Percentiles rank a stretch among this genome's conserved stretches.
phyloP scores from a whole-genome alignment of 208 protist genomes.

The Leishmania aethiopica region DNA sequence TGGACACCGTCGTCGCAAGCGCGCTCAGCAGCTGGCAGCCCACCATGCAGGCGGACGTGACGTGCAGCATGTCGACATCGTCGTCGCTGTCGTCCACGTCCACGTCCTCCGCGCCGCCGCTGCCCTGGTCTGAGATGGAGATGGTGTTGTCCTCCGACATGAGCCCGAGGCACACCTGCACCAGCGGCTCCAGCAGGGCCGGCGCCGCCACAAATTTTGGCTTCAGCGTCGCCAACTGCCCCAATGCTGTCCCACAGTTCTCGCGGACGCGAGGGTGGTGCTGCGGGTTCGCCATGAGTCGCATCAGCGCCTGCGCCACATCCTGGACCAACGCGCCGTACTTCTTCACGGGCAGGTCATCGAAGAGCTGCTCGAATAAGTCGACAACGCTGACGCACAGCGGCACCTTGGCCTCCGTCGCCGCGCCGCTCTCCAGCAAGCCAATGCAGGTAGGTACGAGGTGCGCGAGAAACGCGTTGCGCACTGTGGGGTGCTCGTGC shows the following conservation, averaged over 20 bases:
- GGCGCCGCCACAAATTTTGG: constrained; percentile 69
- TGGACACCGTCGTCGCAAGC: constrained; percentile 51
- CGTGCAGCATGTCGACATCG: constrained; percentile 64
- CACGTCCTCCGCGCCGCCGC: constrained; percentile 36
- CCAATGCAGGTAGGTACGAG: constrained; percentile 47
- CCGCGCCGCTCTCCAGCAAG: constrained; percentile 36
- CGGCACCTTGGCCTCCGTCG: constrained; percentile 31
- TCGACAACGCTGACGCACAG: constrained; percentile 76
- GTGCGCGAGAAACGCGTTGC: constrained; percentile 39
- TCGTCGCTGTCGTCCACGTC: constrained; percentile 34
- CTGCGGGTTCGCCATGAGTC: constrained; percentile 36
- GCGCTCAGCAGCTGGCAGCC: constrained; percentile 67
- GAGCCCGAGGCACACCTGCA: constrained; percentile 57
- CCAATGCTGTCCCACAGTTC: constrained; percentile 52
- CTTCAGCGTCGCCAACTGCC: constrained; percentile 50
- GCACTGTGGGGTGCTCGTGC: constrained; percentile 35
- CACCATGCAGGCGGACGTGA: constrained; percentile 66
- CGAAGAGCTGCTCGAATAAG: constrained; percentile 61
- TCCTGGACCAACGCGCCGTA: constrained; percentile 36
- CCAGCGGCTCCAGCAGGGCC: constrained; percentile 55
- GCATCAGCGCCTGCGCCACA: constrained; percentile 39
- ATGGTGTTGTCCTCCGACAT: constrained; percentile 85
- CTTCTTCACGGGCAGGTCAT: constrained; percentile 57
- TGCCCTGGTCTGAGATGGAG: constrained; percentile 47
- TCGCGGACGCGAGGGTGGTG: constrained; percentile 57